phyloP scores from a whole-genome alignment of 257 asterid species.

The Penstemon barbatus region DNA sequence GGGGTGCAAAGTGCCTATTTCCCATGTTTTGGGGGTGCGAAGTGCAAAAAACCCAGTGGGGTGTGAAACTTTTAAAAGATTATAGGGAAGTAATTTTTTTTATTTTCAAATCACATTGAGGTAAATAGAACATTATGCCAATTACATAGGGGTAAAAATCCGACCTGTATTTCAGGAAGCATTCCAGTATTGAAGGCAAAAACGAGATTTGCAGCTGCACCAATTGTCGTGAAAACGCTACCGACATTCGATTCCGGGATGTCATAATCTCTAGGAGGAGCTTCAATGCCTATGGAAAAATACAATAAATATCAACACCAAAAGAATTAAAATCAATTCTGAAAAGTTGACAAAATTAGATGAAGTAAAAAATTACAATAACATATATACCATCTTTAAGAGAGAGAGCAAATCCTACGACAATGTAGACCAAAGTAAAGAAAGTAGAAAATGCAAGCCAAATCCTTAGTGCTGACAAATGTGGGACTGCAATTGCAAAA shows the following conservation, averaged over 20 bases:
- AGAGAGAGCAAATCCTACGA: slow-evolving; percentile 57
- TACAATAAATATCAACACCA: not conserved
- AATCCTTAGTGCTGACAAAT: slow-evolving; percentile 79
- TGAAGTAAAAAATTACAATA: not conserved
- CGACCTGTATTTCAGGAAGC: slow-evolving; percentile 97
- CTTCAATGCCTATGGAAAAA: slow-evolving; percentile 40
- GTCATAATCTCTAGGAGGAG: slow-evolving; percentile 64
- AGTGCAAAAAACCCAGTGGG: no score
- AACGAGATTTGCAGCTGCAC: slow-evolving; percentile 83
- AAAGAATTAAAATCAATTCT: not conserved
- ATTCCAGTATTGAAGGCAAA: slow-evolving; percentile 96
- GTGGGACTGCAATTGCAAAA: slow-evolving; percentile 82
- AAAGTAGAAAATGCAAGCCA: slow-evolving; percentile 81
- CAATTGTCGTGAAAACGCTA: slow-evolving; percentile 68
- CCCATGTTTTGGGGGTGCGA: no score
- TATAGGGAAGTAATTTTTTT: no score
- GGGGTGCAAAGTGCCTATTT: no score
- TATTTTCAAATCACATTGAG: no score
- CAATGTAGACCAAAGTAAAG: slow-evolving; percentile 68
- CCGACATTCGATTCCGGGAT: slow-evolving; percentile 53
- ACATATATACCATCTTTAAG: slow-evolving; percentile 69
- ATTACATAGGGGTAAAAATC: not conserved
- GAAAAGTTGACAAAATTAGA: not conserved
- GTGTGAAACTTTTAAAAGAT: no score
- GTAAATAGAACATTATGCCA: no score